Conservation (phyloP, 1,284 basidiomycete genomes). For the Megacollybia platyphylla region DNA sequence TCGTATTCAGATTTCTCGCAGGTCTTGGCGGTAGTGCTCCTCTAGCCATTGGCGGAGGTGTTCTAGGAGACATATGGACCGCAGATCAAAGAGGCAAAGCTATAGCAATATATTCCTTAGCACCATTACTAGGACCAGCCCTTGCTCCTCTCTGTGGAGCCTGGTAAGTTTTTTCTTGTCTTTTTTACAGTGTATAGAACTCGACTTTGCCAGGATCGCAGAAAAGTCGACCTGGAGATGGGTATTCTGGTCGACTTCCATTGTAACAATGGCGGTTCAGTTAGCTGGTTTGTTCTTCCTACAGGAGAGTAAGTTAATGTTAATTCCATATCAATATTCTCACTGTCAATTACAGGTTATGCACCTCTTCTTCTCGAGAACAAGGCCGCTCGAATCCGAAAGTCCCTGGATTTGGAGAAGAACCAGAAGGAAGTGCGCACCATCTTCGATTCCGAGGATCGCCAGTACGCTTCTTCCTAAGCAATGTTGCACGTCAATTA, state of each 20-base stretch:
- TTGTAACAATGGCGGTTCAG: constrained; percentile 36
- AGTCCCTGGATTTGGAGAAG: constrained; percentile 28
- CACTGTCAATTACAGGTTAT: constrained; percentile 27
- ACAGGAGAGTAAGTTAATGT: constrained; percentile 37
- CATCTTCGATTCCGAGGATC: constrained; percentile 21
- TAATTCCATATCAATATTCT: not conserved
- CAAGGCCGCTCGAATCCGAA: constrained; percentile 41
- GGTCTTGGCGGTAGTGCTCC: constrained; percentile 30
- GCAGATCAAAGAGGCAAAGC: constrained; percentile 58
- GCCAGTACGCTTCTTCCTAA: constrained; percentile 1
- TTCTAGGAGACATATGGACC: constrained; percentile 60
- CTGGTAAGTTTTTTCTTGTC: constrained; percentile 13
- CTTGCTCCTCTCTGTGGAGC: not conserved
- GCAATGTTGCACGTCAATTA: constrained; percentile 1
- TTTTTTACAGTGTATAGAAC: constrained; percentile 10
- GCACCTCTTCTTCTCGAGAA: constrained; percentile 48
- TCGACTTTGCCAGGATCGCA: constrained; percentile 23
- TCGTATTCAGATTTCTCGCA: constrained; percentile 30
- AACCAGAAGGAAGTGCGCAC: constrained; percentile 23
- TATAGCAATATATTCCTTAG: constrained; percentile 57
- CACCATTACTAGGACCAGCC: constrained; percentile 10
- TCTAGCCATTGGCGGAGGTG: constrained; percentile 44
- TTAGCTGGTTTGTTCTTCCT: constrained; percentile 43
- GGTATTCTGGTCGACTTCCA: constrained; percentile 58
- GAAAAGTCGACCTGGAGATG: constrained; percentile 50